Evolutionary conservation across 768 basidiomycete genomes (phyloP), one percentile per base, ranked within the genome.

Genomic region (Rhodocollybia butyracea): DNA sequence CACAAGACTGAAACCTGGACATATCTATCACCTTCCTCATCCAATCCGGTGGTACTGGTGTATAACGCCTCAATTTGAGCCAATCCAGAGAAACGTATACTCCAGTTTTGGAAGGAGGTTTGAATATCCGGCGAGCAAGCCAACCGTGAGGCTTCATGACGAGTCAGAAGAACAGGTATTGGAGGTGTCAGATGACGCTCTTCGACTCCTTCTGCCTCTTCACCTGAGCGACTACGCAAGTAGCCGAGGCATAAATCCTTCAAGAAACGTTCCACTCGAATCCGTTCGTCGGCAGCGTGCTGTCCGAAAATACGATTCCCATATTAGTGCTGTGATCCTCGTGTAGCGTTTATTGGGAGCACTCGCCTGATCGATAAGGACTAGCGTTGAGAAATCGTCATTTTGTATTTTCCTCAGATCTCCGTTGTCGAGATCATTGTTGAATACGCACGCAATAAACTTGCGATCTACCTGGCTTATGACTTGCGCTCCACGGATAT

Each of bases 271-370:
- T 99, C 97, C 56, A 98, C 91, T 21, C 95, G 85, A 42, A 98
- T 75, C 21, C 97, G 85, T 70, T 99, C 97, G 66, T 97, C 93
- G n/a, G 95, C 96, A 12, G 97, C 97, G 67, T 99, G 97, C 68
- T 99, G 43, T 54, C 22, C 45, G 42, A 19, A 36, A n/a, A n/a
- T n/a, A n/a, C 21, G 19, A 17, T 30, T 41, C 17, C 51, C 51
- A 53, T 53, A 41, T 53, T 43, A 53, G 51, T 41, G 17, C 51
- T 53, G 51, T 4, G 51, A 53, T 53, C 51, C 51, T 53, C 51
- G 51, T 53, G 51, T 53, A 41, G 41, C 51, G 29, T 43, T 42
- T 8, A 10, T 40, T 53, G 39, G 34, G 29, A 15, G 24, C 34
- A 46, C 53, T 45, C 24, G 41, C 53, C 53, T 54, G 97, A 73